A percentile compares a stretch with the other conserved stretches of the same genome.
These are phyloP conservation scores for Saccharum officinarum DNA, from an alignment of 176 grass and related monocot genomes.

Conservation along the genomic window DNA sequence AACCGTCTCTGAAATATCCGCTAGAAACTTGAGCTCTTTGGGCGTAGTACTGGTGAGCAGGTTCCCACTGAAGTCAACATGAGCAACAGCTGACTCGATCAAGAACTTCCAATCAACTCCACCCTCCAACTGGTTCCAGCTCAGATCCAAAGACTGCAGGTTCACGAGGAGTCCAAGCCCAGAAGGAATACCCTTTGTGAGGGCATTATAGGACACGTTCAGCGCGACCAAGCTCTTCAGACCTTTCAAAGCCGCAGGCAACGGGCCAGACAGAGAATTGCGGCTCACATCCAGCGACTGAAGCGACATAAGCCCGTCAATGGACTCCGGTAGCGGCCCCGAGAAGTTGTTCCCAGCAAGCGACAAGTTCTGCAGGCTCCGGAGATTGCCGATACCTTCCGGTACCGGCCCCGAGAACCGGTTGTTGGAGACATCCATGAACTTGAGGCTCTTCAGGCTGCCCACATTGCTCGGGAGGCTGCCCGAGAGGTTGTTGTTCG, in stretches of 20 bases:
- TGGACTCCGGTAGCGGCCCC: conserved; percentile 64
- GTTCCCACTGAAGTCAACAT: conserved; percentile 95
- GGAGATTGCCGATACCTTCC: conserved; percentile 62
- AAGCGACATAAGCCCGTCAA: conserved; percentile 65
- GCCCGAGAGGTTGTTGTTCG: conserved; percentile 84
- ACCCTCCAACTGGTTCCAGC: conserved; percentile 87
- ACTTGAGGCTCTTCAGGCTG: conserved; percentile 74
- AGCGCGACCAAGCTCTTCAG: conserved; percentile 67
- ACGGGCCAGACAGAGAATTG: conserved; percentile 67
- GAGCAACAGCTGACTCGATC: conserved; percentile 70
- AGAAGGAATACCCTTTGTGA: conserved; percentile 74
- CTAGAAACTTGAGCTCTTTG: conserved; percentile 86
- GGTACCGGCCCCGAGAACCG: conserved; percentile 65
- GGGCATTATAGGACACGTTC: conserved; percentile 79
- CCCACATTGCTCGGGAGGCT: conserved; percentile 58
- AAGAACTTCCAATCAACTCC: conserved; percentile 95
- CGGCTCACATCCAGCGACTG: conserved; percentile 81
- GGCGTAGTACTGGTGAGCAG: conserved; percentile 66
- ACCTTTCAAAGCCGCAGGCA: conserved; percentile 56
- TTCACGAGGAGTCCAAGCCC: conserved; percentile 64
- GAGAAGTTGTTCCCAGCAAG: conserved; percentile 87
- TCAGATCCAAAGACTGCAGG: conserved; percentile 79
- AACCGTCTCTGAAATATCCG: conserved; percentile 87
- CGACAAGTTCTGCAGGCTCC: conserved; percentile 78
- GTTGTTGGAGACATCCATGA: conserved; percentile 81